These are phyloP conservation scores for Aspergillus proliferans DNA, from an alignment of 2,329 filamentous ascomycete genomes.

Conservation along the genomic window DNA sequence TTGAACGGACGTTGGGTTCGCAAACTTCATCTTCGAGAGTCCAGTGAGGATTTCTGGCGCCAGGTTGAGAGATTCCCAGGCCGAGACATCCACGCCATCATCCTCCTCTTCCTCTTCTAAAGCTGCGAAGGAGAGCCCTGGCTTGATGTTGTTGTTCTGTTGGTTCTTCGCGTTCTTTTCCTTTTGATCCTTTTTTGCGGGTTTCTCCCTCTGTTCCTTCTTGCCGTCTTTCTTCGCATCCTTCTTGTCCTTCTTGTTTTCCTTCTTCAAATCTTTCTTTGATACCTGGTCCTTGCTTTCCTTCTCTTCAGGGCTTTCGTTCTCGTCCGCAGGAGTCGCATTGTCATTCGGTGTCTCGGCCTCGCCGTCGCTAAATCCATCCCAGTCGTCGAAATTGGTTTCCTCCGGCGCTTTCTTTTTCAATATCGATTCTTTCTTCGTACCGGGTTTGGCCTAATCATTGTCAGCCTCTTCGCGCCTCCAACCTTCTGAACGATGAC, in stretches of 20 bases:
- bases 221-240: constrained; percentile 20
- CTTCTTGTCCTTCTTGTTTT: constrained; percentile 15
- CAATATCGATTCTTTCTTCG: constrained; percentile 27
- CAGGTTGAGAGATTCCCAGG: constrained; percentile 69
- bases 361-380: constrained; percentile 56
- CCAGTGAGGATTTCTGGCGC: constrained; percentile 66
- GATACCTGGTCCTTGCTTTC: constrained; percentile 14
- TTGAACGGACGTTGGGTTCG: constrained; percentile 77
- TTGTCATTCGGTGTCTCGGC: constrained; percentile 10
- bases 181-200: constrained; percentile 20
- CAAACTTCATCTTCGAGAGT: constrained; percentile 72
- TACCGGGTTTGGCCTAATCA: constrained; percentile 29
- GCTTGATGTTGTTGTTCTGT: constrained; percentile 27
- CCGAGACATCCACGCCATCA: constrained; percentile 63
- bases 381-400: constrained; percentile 51
- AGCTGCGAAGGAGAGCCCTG: constrained; percentile 31
- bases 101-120: constrained; percentile 43
- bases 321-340: constrained; percentile 5
- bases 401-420: constrained; percentile 15
- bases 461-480: constrained; percentile 3
- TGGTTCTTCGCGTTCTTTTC: constrained; percentile 26
- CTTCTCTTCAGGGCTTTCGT: constrained; percentile 5
- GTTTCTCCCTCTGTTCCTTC: constrained; percentile 13
- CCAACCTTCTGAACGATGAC: constrained; percentile 1
- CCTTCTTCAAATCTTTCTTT: constrained; percentile 6